Evolutionary conservation across 805 yeast genomes (phyloP).

Genomic region (Schwanniomyces polymorphus): DNA sequence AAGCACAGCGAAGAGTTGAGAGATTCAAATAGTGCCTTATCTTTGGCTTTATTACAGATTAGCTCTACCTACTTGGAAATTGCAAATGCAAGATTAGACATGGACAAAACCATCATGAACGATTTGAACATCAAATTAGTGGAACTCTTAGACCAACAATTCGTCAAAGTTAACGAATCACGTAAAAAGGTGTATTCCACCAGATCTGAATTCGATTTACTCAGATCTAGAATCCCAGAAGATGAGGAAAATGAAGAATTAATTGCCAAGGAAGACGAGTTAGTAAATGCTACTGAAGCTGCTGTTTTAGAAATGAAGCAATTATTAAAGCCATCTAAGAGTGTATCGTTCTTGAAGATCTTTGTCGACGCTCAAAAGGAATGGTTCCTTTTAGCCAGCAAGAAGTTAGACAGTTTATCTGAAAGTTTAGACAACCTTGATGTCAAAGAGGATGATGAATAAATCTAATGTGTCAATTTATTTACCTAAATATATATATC

Average conservation of each 20-base stretch:
- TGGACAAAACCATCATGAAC: constrained; percentile 61
- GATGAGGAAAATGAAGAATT: constrained; percentile 54
- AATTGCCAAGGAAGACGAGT: constrained; percentile 69
- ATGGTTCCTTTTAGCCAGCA: constrained; percentile 38
- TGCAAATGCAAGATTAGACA: constrained; percentile 68
- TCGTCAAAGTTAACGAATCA: constrained; percentile 57
- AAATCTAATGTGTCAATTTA: constrained; percentile 7
- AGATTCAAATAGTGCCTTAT: constrained; percentile 47
- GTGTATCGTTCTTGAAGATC: constrained; percentile 62
- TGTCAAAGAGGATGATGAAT: constrained; percentile 36
- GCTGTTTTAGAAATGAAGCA: constrained; percentile 82
- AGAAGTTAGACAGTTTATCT: constrained; percentile 31
- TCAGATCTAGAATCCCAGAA: constrained; percentile 51
- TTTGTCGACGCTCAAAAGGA: constrained; percentile 70
- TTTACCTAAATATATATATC: background rate
- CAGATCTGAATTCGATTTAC: constrained; percentile 67
- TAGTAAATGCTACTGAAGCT: constrained; percentile 72
- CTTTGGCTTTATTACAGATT: constrained; percentile 53
- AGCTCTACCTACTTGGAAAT: constrained; percentile 60
- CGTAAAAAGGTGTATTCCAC: constrained; percentile 71
- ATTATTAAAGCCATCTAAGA: constrained; percentile 65
- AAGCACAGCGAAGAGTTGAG: constrained; percentile 50
- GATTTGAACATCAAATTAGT: constrained; percentile 61
- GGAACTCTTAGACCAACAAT: constrained; percentile 52
- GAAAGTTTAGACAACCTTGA: constrained; percentile 33